phyloP scores from a whole-genome alignment of 306 rosid genomes.

The Macrotyloma uniflorum region DNA sequence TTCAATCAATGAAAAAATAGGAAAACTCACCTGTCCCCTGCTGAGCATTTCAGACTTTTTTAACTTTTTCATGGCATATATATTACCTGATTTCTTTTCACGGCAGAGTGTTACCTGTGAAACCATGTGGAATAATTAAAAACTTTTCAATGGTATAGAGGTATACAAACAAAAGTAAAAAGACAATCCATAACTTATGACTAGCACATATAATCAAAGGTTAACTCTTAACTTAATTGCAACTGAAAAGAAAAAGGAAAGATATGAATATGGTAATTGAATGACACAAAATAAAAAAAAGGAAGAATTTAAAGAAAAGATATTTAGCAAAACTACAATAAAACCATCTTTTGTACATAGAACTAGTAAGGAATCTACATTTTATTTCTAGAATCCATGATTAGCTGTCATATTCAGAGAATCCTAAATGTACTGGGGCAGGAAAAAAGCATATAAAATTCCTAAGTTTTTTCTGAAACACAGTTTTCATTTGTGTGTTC shows the following conservation, averaged over 20 bases:
- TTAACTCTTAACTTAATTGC: neutral
- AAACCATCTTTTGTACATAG: neutral
- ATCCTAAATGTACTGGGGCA: neutral
- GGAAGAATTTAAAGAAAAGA: neutral
- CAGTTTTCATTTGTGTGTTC: slow-evolving; percentile 3
- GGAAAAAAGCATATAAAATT: neutral
- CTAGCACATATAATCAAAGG: neutral
- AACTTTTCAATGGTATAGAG: neutral
- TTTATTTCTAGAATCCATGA: slow-evolving; percentile 14
- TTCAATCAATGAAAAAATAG: slow-evolving; percentile 10
- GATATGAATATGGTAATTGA: slow-evolving; percentile 2
- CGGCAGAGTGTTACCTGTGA: slow-evolving; percentile 52
- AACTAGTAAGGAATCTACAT: neutral
- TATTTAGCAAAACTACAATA: neutral
- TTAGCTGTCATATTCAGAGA: neutral
- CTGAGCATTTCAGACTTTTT: slow-evolving; percentile 60
- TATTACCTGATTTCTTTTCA: slow-evolving; percentile 51
- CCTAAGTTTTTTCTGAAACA: neutral
- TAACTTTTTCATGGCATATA: slow-evolving; percentile 59
- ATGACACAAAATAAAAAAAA: neutral
- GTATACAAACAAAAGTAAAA: neutral
- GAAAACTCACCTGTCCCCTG: slow-evolving; percentile 52
- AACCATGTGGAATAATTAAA: slow-evolving; percentile 11
- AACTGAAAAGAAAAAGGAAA: neutral
- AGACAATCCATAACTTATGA: neutral